These are phyloP conservation scores for Colletotrichum sansevieriae DNA, from an alignment of 2,329 filamentous ascomycete genomes.

Conservation along the genomic window DNA sequence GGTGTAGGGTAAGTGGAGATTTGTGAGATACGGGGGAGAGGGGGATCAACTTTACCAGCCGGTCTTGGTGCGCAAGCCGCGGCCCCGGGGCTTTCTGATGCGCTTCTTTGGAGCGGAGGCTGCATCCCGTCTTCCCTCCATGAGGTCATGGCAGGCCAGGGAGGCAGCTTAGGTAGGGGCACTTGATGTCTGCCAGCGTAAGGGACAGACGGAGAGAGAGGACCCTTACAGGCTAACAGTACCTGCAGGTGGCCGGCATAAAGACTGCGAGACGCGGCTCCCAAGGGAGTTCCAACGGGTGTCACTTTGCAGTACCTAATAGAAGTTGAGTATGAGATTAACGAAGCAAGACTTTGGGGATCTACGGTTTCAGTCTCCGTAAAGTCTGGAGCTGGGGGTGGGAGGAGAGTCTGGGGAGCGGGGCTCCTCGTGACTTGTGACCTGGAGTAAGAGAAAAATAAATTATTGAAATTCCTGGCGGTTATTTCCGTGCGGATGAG, in stretches of 20 bases:
- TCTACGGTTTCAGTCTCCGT: slow-evolving; percentile 23
- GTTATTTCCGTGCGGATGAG: slow-evolving; percentile 17
- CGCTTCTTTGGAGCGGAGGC: slow-evolving; percentile 40
- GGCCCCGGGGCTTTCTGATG: slow-evolving; percentile 54
- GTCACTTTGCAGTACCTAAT: too few species aligned
- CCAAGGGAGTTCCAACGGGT: background rate
- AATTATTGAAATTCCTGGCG: background rate
- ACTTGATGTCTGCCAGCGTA: background rate
- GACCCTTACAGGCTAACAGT: background rate
- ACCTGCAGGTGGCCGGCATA: slow-evolving; percentile 12
- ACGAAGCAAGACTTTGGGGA: slow-evolving; percentile 12
- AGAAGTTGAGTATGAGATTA: slow-evolving; percentile 1
- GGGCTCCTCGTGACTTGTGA: slow-evolving; percentile 11
- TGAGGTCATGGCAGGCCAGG: slow-evolving; percentile 35
- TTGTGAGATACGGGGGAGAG: background rate
- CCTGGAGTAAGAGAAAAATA: background rate
- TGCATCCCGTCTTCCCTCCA: slow-evolving; percentile 32
- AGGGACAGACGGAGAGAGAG: background rate
- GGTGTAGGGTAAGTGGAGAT: background rate
- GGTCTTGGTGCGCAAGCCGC: slow-evolving; percentile 58
- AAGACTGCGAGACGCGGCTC: slow-evolving; percentile 35
- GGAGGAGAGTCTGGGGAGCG: background rate
- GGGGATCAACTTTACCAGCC: slow-evolving; percentile 50
- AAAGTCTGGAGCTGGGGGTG: background rate
- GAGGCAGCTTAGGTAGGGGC: background rate